Base-by-base conservation (phyloP, 169 alveolate species). In the Cyclospora cayetanensis region DNA sequence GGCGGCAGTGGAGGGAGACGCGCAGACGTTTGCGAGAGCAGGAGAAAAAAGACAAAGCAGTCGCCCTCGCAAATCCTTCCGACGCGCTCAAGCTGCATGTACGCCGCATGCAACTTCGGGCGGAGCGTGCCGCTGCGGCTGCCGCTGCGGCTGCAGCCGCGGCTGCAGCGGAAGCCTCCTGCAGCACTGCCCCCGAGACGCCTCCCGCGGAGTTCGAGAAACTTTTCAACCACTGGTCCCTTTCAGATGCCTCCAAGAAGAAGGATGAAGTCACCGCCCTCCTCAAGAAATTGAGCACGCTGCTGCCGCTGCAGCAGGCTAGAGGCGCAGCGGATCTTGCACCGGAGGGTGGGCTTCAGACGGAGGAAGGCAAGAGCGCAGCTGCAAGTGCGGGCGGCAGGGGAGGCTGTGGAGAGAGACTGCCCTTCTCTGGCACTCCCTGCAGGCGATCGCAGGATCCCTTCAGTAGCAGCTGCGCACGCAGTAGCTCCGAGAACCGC, bases 71-170 rank as follows among this genome's bases (percentile, higher is more conserved):
- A 11, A 65, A 65, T 25, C 76, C 76, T 18, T 65, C 76, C 15
- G 25, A 18, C 15, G 76, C 76, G 18, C 37, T 65, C 2, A 65
- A 65, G 37, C 41, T 27, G 39, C 76, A 65, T 25, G 76, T 65
- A 25, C 76, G 31, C 18, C n/a, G 76, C 18, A 65, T 65, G 76
- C n/a, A 2, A 41, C 76, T 65, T 2, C 76, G 76, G n/a, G 76
- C 76, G 31, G 76, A 65, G 37, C 76, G 76, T 22, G 76, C 76
- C 3, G 76, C 76, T 3, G 76, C 76, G 4, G 76, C 76, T 3
- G 76, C 76, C n/a, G 76, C 76, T 22, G 76, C 76, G n/a, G 76
- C 76, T 20, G 76, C 76, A 3, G n/a, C n/a, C 15, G 55, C 55
- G 7, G 55, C 55, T 9, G 55, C 55, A 46, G 55, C 22, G 55